Percentiles rank a stretch among this genome's conserved stretches.
Evolutionary conservation across 2,329 filamentous ascomycete species (phyloP).

Genomic region (Coniochaeta ligniaria): DNA sequence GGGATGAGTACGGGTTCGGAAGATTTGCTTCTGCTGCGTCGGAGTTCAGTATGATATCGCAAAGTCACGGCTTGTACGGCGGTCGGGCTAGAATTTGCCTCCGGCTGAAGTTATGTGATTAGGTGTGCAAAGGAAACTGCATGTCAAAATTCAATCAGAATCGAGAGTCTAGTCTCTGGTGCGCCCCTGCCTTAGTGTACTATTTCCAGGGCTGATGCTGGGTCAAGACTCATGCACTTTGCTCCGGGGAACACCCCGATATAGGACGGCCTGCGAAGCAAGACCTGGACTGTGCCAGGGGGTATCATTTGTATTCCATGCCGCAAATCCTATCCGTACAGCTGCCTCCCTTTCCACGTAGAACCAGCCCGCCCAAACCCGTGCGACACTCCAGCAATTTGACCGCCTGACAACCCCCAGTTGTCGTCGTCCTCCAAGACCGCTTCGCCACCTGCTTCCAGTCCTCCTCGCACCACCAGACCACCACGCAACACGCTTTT

Average conservation of each 20-base stretch:
- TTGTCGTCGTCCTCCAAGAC: not conserved
- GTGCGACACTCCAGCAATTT: not conserved
- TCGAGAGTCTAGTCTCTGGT: no score
- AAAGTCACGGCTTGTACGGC: no score
- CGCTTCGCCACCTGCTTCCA: not conserved
- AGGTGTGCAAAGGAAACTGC: no score
- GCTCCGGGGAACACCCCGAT: not conserved
- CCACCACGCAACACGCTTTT: not conserved
- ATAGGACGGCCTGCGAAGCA: not conserved
- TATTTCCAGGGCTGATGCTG: no score
- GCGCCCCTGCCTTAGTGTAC: no score
- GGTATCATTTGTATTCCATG: slow-evolving; percentile 11
- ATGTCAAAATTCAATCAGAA: no score
- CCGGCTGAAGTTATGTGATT: no score
- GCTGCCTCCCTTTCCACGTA: not conserved
- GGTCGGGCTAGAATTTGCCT: no score
- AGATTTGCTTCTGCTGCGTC: no score
- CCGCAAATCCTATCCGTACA: slow-evolving; percentile 4
- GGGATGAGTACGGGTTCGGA: no score
- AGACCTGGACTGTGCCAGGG: slow-evolving; percentile 3
- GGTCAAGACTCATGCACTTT: not conserved
- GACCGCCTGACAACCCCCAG: not conserved
- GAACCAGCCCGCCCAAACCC: not conserved
- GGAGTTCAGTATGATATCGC: no score
- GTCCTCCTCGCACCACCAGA: not conserved